Base-by-base conservation (phyloP, 495 filamentous ascomycete genomes). In the Penicillium roqueforti region DNA sequence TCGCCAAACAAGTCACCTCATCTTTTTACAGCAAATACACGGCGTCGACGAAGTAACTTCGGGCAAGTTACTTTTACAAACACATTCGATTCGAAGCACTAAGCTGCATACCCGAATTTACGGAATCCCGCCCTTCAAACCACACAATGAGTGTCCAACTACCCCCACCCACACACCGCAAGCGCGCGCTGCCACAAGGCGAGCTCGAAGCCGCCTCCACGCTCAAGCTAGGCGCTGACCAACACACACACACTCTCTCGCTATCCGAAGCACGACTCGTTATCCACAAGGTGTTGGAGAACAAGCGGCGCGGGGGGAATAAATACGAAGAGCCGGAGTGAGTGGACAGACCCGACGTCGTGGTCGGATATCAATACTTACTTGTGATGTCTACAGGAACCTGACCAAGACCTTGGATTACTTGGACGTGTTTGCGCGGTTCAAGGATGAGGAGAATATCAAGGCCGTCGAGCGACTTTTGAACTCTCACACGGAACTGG, bases 391-490 rank as follows among this genome's bases (percentile, higher is more conserved):
- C 20, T 46, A 49, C 43, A 84, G 80, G 54, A 80, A 78, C 26
- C 81, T 97, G 56, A 83, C 79, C 41, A 92, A 95, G 65, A 97
- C 92, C 1, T 76, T 88, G 46, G 87, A 92, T 56, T 97, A 97
- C 70, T 80, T 97, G 1, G 90, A 96, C 57, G 83, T 87, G 19
- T 97, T 97, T 75, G 87, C 91, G 10, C 87, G 92, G 13, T 97
- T 97, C 79, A 95, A 95, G 76, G 83, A 91, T 55, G 89, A 89
- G 66, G 90, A 97, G 71, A 92, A 89, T 54, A 91, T 96, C 53
- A 88, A 95, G 72, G 89, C 89, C 10, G 89, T 97, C 32, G 92
- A 96, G 70, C 80, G 87, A 7, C 72, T 96, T 49, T 74, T 96
- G 53, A 84, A 85, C 51, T 78, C 83, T 34, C 85, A 87, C 59